Percentiles rank a stretch among this genome's conserved stretches.
These are phyloP conservation scores for Suhomyces tanzawaensis DNA, from an alignment of 805 yeast genomes.

Conservation along the genomic window DNA sequence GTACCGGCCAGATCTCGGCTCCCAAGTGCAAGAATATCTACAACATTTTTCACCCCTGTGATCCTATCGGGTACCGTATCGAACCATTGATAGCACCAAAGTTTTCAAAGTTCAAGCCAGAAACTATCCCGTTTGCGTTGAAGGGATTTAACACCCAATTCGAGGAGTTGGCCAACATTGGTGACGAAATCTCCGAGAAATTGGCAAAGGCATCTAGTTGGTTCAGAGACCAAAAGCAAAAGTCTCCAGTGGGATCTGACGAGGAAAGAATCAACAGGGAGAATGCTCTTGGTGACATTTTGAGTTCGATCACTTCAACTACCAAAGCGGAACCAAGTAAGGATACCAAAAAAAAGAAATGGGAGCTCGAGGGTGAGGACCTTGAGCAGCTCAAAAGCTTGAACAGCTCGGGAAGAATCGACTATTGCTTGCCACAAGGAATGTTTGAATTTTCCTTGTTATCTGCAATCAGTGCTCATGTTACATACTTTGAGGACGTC, in stretches of 20 bases:
- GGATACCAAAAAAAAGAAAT: conserved; percentile 18
- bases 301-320: conserved; percentile 25
- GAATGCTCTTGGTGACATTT: conserved; percentile 42
- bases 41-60: conserved; percentile 86
- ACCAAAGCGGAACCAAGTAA: conserved; percentile 15
- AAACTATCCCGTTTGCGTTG: conserved; percentile 53
- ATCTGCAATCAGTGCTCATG: conserved; percentile 83
- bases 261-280: conserved; percentile 22
- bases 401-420: conserved; percentile 77
- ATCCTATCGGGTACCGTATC: conserved; percentile 84
- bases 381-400: conserved; percentile 40
- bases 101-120: conserved; percentile 53
- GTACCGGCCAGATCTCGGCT: conserved; percentile 20
- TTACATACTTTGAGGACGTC: conserved; percentile 81
- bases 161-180: conserved; percentile 39
- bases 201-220: conserved; percentile 37
- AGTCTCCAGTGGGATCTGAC: conserved; percentile 5
- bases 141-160: conserved; percentile 51
- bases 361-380: conserved; percentile 27
- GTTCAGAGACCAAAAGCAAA: conserved; percentile 18
- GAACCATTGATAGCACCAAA: conserved; percentile 72
- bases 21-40: conserved; percentile 69
- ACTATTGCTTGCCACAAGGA: conserved; percentile 75
- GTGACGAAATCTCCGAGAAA: conserved; percentile 37
- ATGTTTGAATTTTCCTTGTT: conserved; percentile 75